Evolutionary conservation across 208 protist species (phyloP).

Genomic region (Trypanosoma mega): DNA sequence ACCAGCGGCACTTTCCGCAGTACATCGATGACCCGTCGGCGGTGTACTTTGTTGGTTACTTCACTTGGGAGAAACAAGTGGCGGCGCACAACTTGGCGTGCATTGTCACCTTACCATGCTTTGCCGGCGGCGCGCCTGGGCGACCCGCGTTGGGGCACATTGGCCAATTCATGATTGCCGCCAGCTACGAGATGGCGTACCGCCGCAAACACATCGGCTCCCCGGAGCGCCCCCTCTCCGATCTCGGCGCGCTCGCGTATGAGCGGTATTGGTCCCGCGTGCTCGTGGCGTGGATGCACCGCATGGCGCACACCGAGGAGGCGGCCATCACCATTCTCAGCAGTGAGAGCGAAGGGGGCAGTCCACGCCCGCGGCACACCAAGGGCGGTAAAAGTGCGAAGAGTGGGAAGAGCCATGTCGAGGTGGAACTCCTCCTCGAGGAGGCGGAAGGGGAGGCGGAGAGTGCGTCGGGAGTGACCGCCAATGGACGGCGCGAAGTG

Average conservation of each 20-base stretch:
- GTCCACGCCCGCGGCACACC: too few relatives aligned
- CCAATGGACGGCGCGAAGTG: not conserved
- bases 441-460: too few relatives aligned
- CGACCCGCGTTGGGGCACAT: constrained; percentile 56
- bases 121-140: constrained; percentile 35
- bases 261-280: constrained; percentile 86
- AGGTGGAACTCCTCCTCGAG: too few relatives aligned
- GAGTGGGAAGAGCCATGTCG: not conserved
- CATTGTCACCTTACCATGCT: constrained; percentile 98
- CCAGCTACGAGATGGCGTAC: constrained; percentile 98
- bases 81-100: constrained; percentile 98
- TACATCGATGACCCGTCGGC: constrained; percentile 59
- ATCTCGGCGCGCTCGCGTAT: constrained; percentile 95
- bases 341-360: not conserved
- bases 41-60: constrained; percentile 97
- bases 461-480: too few relatives aligned
- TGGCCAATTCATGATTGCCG: constrained; percentile 97
- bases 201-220: constrained; percentile 93
- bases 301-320: not conserved
- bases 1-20: constrained; percentile 70
- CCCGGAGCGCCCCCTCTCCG: constrained; percentile 98
- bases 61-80: constrained; percentile 97
- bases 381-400: too few relatives aligned
- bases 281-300: constrained; percentile 64
- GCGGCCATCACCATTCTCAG: not conserved